These are phyloP conservation scores for Gracilaria vermiculophylla DNA, from an alignment of 23 red algal species.

Conservation along the genomic window DNA sequence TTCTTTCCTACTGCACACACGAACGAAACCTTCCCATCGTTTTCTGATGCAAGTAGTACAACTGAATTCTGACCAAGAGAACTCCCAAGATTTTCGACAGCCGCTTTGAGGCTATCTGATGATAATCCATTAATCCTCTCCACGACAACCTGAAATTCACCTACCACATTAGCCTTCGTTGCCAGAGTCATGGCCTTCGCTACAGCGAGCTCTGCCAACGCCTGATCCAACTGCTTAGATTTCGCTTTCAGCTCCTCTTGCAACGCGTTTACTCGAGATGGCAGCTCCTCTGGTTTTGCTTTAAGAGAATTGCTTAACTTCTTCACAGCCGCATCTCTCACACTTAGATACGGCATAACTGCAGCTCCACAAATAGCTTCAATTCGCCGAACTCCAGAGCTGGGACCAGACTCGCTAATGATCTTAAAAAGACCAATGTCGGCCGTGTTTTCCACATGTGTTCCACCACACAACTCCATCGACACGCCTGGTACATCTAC, in stretches of 20 bases:
- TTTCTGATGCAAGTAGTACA: constrained; percentile 61
- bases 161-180: neutral
- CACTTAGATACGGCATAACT: constrained; percentile 56
- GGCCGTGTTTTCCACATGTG: constrained; percentile 89
- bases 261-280: constrained; percentile 53
- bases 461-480: constrained; percentile 96
- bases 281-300: constrained; percentile 69
- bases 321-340: constrained; percentile 73
- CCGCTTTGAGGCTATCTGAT: constrained; percentile 72
- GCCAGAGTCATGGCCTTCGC: constrained; percentile 35
- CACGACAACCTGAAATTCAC: constrained; percentile 39
- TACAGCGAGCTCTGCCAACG: constrained; percentile 55
- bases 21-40: constrained; percentile 76
- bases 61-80: constrained; percentile 50
- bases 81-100: constrained; percentile 34
- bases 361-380: constrained; percentile 90
- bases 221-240: constrained; percentile 59
- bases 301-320: constrained; percentile 64
- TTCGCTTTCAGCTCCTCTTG: constrained; percentile 71
- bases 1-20: constrained; percentile 48
- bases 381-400: constrained; percentile 89
- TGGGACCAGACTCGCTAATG: constrained; percentile 74
- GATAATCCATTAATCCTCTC: constrained; percentile 43
- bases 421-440: constrained; percentile 97
- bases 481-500: constrained; percentile 89